A percentile compares a stretch with the other conserved stretches of the same genome.
phyloP scores from a whole-genome alignment of 129 eudicot genomes.

The Tagetes patula region DNA sequence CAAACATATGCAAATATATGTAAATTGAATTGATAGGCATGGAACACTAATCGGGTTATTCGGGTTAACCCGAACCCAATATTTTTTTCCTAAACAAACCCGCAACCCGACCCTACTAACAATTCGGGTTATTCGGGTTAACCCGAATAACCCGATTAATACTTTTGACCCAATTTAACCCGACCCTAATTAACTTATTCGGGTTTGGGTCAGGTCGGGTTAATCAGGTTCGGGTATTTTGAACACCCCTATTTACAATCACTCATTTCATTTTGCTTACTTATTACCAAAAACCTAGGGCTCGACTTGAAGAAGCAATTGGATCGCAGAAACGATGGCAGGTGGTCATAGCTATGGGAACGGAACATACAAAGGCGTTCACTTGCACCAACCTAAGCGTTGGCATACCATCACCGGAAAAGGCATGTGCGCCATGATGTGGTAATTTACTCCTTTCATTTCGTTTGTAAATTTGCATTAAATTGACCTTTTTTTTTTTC shows the following conservation, averaged over 20 bases:
- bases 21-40: no score
- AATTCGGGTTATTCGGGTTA: no score
- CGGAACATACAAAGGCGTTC: conserved; percentile 69
- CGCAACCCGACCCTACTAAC: no score
- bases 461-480: neutral
- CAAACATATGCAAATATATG: no score
- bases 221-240: neutral
- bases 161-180: no score
- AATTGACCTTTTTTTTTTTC: neutral
- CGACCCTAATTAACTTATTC: no score
- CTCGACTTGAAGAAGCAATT: conserved; percentile 11
- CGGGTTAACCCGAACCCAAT: no score
- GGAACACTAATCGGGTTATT: no score
- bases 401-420: conserved; percentile 82
- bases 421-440: conserved; percentile 81
- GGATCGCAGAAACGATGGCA: conserved; percentile 43
- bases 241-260: neutral
- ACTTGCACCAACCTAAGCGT: conserved; percentile 72
- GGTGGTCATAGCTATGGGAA: conserved; percentile 53
- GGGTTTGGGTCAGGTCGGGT: neutral
- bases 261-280: neutral
- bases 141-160: no score
- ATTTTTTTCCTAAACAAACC: no score
- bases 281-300: conserved; percentile 28
- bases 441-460: conserved; percentile 34